Percentiles rank a stretch among this genome's conserved stretches.
Conservation (phyloP, 1,139 yeast genomes). For the Starmera stellimalicola region DNA sequence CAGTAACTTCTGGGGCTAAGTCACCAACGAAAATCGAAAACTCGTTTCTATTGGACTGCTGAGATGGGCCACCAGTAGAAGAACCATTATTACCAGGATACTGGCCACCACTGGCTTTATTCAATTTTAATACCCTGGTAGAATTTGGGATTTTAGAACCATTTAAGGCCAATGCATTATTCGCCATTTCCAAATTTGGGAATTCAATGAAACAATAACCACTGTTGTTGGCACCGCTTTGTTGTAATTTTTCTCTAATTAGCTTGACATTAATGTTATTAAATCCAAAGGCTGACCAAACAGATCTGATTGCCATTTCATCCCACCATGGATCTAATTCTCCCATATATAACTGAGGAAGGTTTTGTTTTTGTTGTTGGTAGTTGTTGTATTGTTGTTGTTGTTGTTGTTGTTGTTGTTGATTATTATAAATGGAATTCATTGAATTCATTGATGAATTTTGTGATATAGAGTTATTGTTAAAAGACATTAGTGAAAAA, state of each 20-base stretch:
- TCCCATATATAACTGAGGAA: slow-evolving; percentile 73
- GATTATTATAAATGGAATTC: background rate
- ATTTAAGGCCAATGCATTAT: slow-evolving; percentile 61
- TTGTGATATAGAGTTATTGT: background rate
- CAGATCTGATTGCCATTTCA: slow-evolving; percentile 52
- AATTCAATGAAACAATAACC: slow-evolving; percentile 88
- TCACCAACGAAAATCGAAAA: slow-evolving; percentile 83
- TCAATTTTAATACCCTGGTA: slow-evolving; percentile 56
- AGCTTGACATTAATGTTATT: slow-evolving; percentile 46
- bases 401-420: background rate
- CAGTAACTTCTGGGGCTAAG: slow-evolving; percentile 67
- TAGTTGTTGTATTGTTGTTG: background rate
- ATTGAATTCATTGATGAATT: background rate
- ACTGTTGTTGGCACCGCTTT: slow-evolving; percentile 33
- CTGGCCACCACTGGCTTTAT: slow-evolving; percentile 71
- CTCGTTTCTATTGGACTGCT: slow-evolving; percentile 29
- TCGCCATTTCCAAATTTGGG: slow-evolving; percentile 53
- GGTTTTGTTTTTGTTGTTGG: background rate
- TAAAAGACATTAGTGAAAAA: background rate
- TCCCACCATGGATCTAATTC: slow-evolving; percentile 85
- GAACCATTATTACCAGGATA: slow-evolving; percentile 2
- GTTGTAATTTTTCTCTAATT: slow-evolving; percentile 39
- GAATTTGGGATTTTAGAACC: slow-evolving; percentile 61
- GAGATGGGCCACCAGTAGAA: background rate
- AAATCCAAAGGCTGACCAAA: slow-evolving; percentile 55